Base-by-base conservation (phyloP, 495 filamentous ascomycete genomes). In the Viridothelium virens region DNA sequence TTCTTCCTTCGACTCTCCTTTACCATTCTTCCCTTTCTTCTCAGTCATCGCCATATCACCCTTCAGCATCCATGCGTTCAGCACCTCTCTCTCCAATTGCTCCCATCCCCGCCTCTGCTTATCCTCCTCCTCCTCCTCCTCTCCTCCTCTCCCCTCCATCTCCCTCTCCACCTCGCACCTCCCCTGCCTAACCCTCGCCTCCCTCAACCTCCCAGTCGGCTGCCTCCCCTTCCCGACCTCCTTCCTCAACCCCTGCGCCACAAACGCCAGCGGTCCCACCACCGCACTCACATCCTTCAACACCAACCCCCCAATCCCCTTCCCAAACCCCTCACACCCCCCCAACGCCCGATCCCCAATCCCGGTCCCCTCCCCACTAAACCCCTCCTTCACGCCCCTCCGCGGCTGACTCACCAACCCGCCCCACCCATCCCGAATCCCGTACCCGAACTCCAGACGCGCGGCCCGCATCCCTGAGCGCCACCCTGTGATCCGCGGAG, bases 301-400 rank as follows among this genome's bases (percentile, higher is more conserved):
- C 4, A 91, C 81, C 34, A 91, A 82, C 0, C 91, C 88, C 2
- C 87, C 85, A 1, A 91, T 69, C 1, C 91, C 91, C 79, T 89
- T 92, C 0, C 86, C 89, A 1, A 91, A 71, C 2, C 91, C 91
- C 66, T 82, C 83, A 1, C 85, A 71, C 41, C 85, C 83, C 0
- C 90, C 90, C 2, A 82, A 69, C 2, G 53, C 53, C 6, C 31
- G 2, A 14, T 59, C 25, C 1, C 64, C 64, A 0, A 84, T 69
- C 0, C 88, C 86, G 3, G 53, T 41, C 1, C 36, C 41, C 25
- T 53, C 41, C 59, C 68, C n/a, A 6, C 50, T 56, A 3, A 62
- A 62, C 2, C 83, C 80, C 1, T 85, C 78, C 38, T 81, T 81
- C 2, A 82, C 86, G 0, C 87, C 90, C 0, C 80, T 80, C 44